Base-by-base conservation (phyloP, 169 alveolate species). In the Babesia sp. region DNA sequence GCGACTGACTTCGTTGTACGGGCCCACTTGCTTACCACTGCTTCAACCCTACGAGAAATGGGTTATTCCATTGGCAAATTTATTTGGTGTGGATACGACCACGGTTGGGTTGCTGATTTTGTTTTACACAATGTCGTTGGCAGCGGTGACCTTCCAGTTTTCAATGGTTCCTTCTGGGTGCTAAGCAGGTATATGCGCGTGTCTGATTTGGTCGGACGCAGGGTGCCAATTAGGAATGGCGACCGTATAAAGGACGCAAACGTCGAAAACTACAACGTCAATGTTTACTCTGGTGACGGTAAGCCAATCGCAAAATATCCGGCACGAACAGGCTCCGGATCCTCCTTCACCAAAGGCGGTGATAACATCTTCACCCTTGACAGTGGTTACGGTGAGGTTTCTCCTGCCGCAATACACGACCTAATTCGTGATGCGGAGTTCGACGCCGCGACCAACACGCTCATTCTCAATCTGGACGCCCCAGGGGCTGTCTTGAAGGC, bases 51-150 rank as follows among this genome's bases (percentile, higher is more conserved):
- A 53, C 41, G 48, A 28, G 39, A 37, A 20, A 55, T 71, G 73
- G 89, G 89, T 4, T 81, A 68, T 36, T 64, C 59, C 60, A 72
- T 71, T 58, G 89, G 89, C 26, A 81, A 57, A 20, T 48, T 81
- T 24, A 66, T 81, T 16, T 81, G 89, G 89, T 81, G 89, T 28
- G 89, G 89, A n/a, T 61, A 81, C 60, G 72, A 68, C 46, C 76
- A 81, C 55, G 89, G 89, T 22, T 81, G 89, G 89, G 85, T 81
- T 22, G 89, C 84, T 9, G 89, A 81, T 37, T 81, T 81, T 34
- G 84, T 66, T 1, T 70, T 81, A 1, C 54, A 54, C 41, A 70
- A 71, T 29, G 68, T 81, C 20, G 68, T 81, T 16, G 79, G 72
- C 16, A 57, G 28, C 57, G 59, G 72, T 12, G 85, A 81, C 50